phyloP scores from a whole-genome alignment of 176 grass and related monocot species.

The Elymus sibiricus region DNA sequence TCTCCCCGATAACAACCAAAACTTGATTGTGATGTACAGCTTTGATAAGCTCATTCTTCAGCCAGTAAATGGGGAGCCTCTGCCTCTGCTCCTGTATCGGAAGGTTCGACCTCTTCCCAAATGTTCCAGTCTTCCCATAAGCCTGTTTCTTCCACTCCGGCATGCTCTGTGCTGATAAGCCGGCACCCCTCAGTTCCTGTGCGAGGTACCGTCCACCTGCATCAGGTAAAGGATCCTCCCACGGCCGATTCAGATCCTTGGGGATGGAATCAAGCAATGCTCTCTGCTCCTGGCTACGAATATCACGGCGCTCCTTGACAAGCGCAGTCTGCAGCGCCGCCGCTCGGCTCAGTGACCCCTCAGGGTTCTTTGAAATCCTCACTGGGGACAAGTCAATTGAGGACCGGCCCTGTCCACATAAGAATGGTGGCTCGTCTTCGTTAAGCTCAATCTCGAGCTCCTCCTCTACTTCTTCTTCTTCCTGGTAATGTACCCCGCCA shows the following conservation, averaged over 20 bases:
- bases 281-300: conserved; percentile 67
- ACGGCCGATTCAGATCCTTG: conserved; percentile 73
- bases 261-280: conserved; percentile 73
- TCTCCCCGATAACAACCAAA: conserved; percentile 58
- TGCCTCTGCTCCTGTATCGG: conserved; percentile 51
- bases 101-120: conserved; percentile 49
- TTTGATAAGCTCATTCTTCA: conserved; percentile 65
- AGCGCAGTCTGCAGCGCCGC: conserved; percentile 65
- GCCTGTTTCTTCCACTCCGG: conserved; percentile 50
- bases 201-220: conserved; percentile 43
- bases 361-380: conserved; percentile 73
- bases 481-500: conserved; percentile 49
- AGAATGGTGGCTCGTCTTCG: conserved; percentile 72
- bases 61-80: conserved; percentile 52
- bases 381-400: conserved; percentile 68
- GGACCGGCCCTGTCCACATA: conserved; percentile 40
- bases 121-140: conserved; percentile 41
- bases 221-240: conserved; percentile 64
- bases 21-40: conserved; percentile 62
- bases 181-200: conserved; percentile 50
- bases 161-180: conserved; percentile 28
- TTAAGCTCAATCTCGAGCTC: conserved; percentile 84
- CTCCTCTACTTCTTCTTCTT: conserved; percentile 52
- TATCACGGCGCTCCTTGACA: conserved; percentile 71
- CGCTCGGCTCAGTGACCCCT: conserved; percentile 63